Base-by-base conservation (phyloP, 805 yeast species). In the Starmerella scarabaei region DNA sequence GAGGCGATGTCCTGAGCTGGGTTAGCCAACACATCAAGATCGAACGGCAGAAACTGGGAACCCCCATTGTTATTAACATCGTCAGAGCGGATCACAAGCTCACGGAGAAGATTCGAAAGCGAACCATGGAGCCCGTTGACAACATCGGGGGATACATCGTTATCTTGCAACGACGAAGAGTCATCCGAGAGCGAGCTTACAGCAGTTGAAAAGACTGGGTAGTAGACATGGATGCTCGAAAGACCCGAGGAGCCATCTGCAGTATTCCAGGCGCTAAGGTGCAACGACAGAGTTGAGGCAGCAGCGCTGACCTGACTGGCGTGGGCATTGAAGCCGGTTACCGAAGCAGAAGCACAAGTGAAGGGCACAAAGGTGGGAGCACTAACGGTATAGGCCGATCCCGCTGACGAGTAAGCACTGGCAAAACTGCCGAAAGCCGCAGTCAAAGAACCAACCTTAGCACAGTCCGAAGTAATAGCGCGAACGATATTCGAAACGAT, bases 61-160 rank as follows among this genome's bases (percentile, higher is more conserved):
- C 52, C 52, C 12, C 53, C 55, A 24, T 47, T 53, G 27, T 44
- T 29, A 33, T 9, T n/a, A n/a, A n/a, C n/a, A n/a, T n/a, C n/a
- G n/a, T n/a, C n/a, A n/a, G n/a, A n/a, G n/a, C n/a, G n/a, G 31
- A 40, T 55, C 23, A 37, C 42, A 16, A 54, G 50, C 37, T 42
- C 51, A 31, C 24, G 19, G 29, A 54, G 42, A 15, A 55, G 50
- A 16, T 24, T 12, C 17, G 36, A 27, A 20, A 53, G 40, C 19
- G 52, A 41, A 12, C 38, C 2, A 27, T 30, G 33, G 27, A 54
- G 33, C 29, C 34, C 7, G 16, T 27, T 29, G 20, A 39, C 33
- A 30, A 37, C 48, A 28, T 27, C 33, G 5, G 29, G 20, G 28
- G 33, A 31, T 21, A 39, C 35, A 32, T 44, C 50, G 20, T 33